Conservation (phyloP, 257 asterid genomes). For the Cruciata laevipes region DNA sequence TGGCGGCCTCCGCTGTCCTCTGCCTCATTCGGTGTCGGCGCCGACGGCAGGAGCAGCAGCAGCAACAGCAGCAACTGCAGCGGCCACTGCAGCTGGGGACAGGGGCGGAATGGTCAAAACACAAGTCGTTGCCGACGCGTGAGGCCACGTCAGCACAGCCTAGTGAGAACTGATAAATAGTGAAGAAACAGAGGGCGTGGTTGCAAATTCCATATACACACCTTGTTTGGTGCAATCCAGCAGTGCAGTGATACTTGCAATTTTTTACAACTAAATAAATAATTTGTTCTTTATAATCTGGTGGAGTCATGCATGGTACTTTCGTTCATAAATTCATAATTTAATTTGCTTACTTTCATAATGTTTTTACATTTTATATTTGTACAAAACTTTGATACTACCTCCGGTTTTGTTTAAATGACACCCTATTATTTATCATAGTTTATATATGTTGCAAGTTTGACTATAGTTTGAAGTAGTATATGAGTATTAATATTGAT, state of each 20-base stretch:
- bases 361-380: no score
- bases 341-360: no score
- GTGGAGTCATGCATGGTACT: no score
- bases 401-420: no score
- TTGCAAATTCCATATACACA: background rate
- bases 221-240: background rate
- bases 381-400: no score
- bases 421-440: no score
- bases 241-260: background rate
- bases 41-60: slow-evolving; percentile 24
- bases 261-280: background rate
- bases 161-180: background rate
- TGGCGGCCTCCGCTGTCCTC: slow-evolving; percentile 44
- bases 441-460: no score
- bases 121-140: slow-evolving; percentile 14
- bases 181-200: background rate
- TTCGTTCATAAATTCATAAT: no score
- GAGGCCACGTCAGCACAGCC: slow-evolving; percentile 7
- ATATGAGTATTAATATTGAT: no score
- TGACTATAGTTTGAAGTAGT: no score
- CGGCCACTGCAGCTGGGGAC: background rate
- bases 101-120: slow-evolving; percentile 8
- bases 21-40: slow-evolving; percentile 35
- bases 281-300: no score
- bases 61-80: background rate